Percentiles rank a stretch among this genome's conserved stretches.
phyloP scores from a whole-genome alignment of 2,329 filamentous ascomycete genomes.

The Elsinoe arachidis region DNA sequence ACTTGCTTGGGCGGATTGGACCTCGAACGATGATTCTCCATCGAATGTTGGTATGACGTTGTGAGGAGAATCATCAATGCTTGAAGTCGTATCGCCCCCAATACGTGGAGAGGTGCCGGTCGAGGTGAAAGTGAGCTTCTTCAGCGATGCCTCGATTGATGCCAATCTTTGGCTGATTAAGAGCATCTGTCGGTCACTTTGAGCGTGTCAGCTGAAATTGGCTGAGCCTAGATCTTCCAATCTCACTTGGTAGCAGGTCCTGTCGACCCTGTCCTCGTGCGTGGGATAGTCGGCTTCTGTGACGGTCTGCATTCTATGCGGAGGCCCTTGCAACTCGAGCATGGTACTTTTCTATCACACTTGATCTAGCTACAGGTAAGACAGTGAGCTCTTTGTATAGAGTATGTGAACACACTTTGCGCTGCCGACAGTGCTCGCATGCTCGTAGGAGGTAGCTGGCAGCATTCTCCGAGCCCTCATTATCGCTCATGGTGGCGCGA shows the following conservation, averaged over 20 bases:
- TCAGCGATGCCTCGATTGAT: conserved; percentile 13
- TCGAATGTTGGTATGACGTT: conserved; percentile 9
- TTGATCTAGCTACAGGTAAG: conserved; percentile 11
- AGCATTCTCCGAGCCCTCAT: not conserved
- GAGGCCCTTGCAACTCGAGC: conserved; percentile 14
- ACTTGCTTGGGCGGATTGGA: conserved; percentile 11
- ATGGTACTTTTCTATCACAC: conserved; percentile 15
- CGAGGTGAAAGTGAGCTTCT: not conserved
- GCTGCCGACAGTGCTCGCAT: conserved; percentile 16
- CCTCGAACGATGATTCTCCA: conserved; percentile 14
- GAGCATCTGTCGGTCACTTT: conserved; percentile 14
- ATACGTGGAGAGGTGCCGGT: not conserved
- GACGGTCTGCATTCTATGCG: conserved; percentile 13
- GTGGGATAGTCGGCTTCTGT: not conserved
- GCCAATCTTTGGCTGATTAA: conserved; percentile 13
- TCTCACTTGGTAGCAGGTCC: not conserved
- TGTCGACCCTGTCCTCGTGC: not conserved
- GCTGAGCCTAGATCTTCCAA: not conserved
- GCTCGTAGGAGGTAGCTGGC: conserved; percentile 3
- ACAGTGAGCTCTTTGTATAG: not conserved
- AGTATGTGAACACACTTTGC: conserved; percentile 1
- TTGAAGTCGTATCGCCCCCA: not conserved
- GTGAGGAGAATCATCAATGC: conserved; percentile 3
- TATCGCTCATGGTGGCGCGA: conserved; percentile 10
- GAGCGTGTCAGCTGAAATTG: conserved; percentile 1